Percentiles rank a stretch among this genome's conserved stretches.
phyloP scores from a whole-genome alignment of 2,329 filamentous ascomycete species.

The Clarireedia monteithiana region DNA sequence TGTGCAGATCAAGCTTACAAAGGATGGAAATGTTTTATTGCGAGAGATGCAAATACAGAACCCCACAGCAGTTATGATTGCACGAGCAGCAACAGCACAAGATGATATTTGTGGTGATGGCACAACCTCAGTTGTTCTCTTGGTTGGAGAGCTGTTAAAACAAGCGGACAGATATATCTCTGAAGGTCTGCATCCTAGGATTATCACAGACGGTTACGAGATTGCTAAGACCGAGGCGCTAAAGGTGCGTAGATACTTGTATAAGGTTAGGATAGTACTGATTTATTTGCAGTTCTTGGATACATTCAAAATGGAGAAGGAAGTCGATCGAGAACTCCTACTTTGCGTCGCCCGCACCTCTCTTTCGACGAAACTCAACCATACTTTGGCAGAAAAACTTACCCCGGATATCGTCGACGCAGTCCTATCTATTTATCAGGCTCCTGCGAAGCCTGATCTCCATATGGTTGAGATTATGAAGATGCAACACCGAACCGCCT shows the following conservation, averaged over 20 bases:
- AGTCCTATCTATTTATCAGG: conserved; percentile 86
- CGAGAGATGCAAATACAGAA: conserved; percentile 93
- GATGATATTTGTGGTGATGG: conserved; percentile 98
- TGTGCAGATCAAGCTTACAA: conserved; percentile 88
- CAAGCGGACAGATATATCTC: conserved; percentile 94
- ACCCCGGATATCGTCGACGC: conserved; percentile 95
- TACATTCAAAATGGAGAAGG: conserved; percentile 78
- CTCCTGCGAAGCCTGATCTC: conserved; percentile 85
- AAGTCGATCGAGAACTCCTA: conserved; percentile 89
- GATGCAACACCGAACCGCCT: conserved; percentile 96
- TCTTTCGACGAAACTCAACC: conserved; percentile 90
- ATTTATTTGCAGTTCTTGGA: conserved; percentile 67
- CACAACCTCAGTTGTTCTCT: conserved; percentile 89
- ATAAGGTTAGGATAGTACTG: conserved; percentile 7
- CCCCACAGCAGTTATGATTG: conserved; percentile 84
- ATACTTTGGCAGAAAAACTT: conserved; percentile 78
- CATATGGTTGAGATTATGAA: conserved; percentile 99
- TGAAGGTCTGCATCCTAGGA: conserved; percentile 91
- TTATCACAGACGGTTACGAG: conserved; percentile 96
- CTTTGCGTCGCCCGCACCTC: conserved; percentile 91
- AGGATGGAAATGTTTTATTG: conserved; percentile 86
- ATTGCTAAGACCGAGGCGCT: conserved; percentile 89
- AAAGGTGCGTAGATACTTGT: conserved; percentile 49
- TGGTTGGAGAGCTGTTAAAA: conserved; percentile 95
- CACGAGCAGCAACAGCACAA: conserved; percentile 84